Base-by-base conservation (phyloP, 2,329 filamentous ascomycete genomes). In the Calonectria fujianensis region DNA sequence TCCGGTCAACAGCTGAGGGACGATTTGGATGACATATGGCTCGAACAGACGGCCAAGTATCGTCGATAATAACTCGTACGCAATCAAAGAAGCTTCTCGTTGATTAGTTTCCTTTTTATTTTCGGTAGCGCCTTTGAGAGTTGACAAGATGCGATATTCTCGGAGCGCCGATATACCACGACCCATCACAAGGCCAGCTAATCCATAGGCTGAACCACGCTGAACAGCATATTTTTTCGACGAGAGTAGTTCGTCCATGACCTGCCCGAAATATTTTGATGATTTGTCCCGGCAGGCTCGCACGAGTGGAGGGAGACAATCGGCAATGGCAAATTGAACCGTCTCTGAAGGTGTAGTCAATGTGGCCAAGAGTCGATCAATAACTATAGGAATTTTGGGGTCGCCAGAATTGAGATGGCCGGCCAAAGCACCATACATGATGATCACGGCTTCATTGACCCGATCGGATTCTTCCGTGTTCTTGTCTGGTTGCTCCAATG, bases 381-480 rank as follows among this genome's bases (percentile, higher is more conserved):
- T 93, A 59, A 99, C 97, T 72, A 94, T 93, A 1, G 96, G 95
- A 64, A 98, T 92, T 81, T 97, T 96, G 78, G 92, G 87, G 84
- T 99, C 97, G n/a, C 96, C 95, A 10, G 92, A 86, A 78, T 94
- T 92, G 74, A 99, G 87, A 87, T 99, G 97, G 67, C 95, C 93
- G 54, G 96, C 97, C 48, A 99, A 88, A 67, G 97, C 96, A 83
- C 97, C 97, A 81, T 99, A 99, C 84, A 99, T 94, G 80, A 99
- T 97, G 79, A 99, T 96, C 68, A 99, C 96, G 24, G 97, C 97
- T 86, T 99, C 97, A 80, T 98, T 98, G 76, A 98, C 94, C 74
- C 95, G 92, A 84, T 99, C 97, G 24, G 95, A 93, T 69, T 93
- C 92, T 78, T 96, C 92, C 0, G 93, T 96, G 72, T 93, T 94